These are phyloP conservation scores for Arbutus unedo DNA, from an alignment of 148 eudicot species.

Conservation along the genomic window DNA sequence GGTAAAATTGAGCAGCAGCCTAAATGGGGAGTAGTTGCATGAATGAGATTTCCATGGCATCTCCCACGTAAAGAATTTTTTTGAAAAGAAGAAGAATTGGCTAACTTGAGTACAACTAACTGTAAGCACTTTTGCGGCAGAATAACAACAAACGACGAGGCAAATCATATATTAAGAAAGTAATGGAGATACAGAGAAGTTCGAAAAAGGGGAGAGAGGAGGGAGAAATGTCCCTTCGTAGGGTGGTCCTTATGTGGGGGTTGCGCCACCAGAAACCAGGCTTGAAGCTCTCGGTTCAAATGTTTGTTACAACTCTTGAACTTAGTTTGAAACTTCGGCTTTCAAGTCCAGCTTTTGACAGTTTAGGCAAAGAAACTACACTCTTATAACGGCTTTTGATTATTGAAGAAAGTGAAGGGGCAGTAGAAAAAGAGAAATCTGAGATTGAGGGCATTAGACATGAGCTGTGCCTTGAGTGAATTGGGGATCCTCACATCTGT, in stretches of 20 bases:
- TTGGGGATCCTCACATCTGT: slow-evolving; percentile 93
- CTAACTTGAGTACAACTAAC: not conserved
- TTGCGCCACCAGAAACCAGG: no score
- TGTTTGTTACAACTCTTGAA: no score
- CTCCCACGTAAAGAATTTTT: no score
- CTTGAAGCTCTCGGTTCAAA: no score
- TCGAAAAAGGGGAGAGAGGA: not conserved
- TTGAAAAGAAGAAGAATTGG: not conserved
- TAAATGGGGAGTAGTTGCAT: no score
- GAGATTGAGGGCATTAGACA: slow-evolving; percentile 31
- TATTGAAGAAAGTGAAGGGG: not conserved
- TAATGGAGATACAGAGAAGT: not conserved
- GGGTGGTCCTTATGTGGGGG: no score
- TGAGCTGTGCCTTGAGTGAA: slow-evolving; percentile 97
- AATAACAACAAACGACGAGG: not conserved
- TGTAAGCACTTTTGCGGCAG: not conserved
- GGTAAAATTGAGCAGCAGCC: no score
- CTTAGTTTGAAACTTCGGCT: no score
- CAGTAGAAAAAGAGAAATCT: not conserved
- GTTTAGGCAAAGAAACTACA: no score
- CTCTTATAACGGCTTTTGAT: not conserved
- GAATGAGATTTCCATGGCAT: no score
- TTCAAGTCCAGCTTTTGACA: no score
- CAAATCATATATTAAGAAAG: not conserved
- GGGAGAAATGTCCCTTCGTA: no score